A percentile compares a stretch with the other conserved stretches of the same genome.
Conservation (phyloP, 1,284 basidiomycete genomes). For the Trichosporon ovoides region DNA sequence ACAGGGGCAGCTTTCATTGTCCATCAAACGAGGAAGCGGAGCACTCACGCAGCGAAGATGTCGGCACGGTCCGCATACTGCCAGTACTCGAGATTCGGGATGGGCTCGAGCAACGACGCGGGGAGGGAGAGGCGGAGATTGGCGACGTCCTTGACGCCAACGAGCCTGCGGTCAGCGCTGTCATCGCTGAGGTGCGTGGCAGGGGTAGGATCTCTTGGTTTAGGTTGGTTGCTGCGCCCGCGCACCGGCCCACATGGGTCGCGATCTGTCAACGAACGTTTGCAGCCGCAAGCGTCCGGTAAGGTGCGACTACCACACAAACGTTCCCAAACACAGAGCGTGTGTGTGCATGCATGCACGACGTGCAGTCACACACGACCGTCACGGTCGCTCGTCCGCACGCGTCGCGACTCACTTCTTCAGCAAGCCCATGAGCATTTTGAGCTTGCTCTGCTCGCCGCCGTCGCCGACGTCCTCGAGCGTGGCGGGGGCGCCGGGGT, state of each 20-base stretch:
- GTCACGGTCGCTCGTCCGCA: neutral
- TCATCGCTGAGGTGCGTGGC: neutral
- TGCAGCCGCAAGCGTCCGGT: too few relatives aligned
- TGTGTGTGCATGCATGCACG: neutral
- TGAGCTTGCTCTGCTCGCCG: constrained; percentile 81
- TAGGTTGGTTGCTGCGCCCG: neutral
- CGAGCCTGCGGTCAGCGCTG: constrained; percentile 5
- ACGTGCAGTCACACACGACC: too few relatives aligned
- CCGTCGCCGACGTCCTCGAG: constrained; percentile 67
- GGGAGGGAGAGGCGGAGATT: constrained; percentile 62
- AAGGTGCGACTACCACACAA: too few relatives aligned
- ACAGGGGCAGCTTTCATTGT: too few relatives aligned
- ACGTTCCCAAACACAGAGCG: too few relatives aligned
- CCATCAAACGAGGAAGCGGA: too few relatives aligned
- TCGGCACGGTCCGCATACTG: constrained; percentile 91
- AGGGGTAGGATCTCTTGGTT: neutral
- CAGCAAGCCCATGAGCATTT: constrained; percentile 80
- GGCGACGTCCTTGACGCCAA: constrained; percentile 4
- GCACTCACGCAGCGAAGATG: constrained; percentile 75
- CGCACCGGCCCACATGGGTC: neutral
- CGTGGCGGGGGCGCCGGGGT: constrained; percentile 52
- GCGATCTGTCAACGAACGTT: neutral
- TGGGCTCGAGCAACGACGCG: constrained; percentile 80
- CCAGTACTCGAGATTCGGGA: constrained; percentile 93
- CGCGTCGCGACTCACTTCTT: constrained; percentile 62